A percentile compares a stretch with the other conserved stretches of the same genome.
Conservation (phyloP, 768 basidiomycete genomes). For the Boletellus ananiceps region DNA sequence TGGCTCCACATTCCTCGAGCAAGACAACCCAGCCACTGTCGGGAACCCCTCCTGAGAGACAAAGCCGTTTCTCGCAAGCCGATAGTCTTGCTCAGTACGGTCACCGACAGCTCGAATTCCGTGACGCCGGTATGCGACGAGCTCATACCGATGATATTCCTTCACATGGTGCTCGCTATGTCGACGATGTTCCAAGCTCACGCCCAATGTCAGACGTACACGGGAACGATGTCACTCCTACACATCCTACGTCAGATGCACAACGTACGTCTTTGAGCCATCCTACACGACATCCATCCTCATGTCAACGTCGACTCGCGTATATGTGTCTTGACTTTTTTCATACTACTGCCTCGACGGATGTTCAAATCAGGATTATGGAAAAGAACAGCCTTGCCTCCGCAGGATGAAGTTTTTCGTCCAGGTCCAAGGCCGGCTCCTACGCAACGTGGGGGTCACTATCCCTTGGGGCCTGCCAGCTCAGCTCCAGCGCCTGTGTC, state of each 20-base stretch:
- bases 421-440: constrained; percentile 16
- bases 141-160: constrained; percentile 17
- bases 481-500: constrained; percentile 3
- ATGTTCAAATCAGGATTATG: constrained; percentile 28
- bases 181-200: constrained; percentile 18
- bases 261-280: constrained; percentile 37
- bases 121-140: constrained; percentile 17
- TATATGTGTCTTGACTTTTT: constrained; percentile 18
- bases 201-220: constrained; percentile 17
- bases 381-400: constrained; percentile 35
- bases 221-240: constrained; percentile 17
- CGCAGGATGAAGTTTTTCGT: constrained; percentile 32
- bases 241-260: constrained; percentile 25
- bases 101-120: constrained; percentile 11
- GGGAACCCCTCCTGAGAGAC: constrained; percentile 11
- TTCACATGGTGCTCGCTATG: constrained; percentile 8
- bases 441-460: constrained; percentile 7
- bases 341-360: constrained; percentile 16
- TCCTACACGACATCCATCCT: constrained; percentile 26
- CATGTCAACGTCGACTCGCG: constrained; percentile 24
- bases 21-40: constrained; percentile 14
- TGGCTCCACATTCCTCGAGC: constrained; percentile 8
- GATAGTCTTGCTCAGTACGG: constrained; percentile 11
- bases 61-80: constrained; percentile 23
- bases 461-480: constrained; percentile 4